Base-by-base conservation (phyloP, 2,329 filamentous ascomycete genomes). In the Botrytis cinerea region DNA sequence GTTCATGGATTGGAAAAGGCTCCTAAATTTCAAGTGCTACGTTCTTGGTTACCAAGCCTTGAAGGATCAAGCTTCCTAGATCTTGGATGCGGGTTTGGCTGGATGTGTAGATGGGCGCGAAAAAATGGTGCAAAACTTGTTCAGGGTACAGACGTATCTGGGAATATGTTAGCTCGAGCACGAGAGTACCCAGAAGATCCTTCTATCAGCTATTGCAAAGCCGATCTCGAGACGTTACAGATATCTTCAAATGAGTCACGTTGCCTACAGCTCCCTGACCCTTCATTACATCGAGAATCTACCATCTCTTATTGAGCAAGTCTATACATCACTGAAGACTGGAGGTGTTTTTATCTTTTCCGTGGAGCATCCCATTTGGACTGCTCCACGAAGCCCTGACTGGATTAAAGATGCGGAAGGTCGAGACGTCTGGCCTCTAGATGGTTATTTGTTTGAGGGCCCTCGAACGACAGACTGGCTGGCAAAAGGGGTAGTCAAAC, bases 271-370 rank as follows among this genome's bases (percentile, higher is more conserved):
- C 40, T 64, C 61, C 14, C 40, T 64, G 9, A 40, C 18, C 32
- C 40, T 64, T 45, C 61, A 46, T 22, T 46, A 64, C n/a, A 46
- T 64, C 4, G 40, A 45, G 40, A 64, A 64, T 46, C 61, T 64
- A 25, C 10, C 61, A 64, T 28, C 46, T 7, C 35, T 67, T 18
- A 2, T 38, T 25, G 32, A 10, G 18, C 35, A 67, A 54, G 32
- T 67, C 5, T 40, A n/a, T 7, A 40, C 22, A 40, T 54, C 46
- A 40, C 2, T 67, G 22, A 54, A 54, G 35, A 32, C 25, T 18
- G 8, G 46, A 40, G 88, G 89, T 71, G 93, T 94, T 3, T 97
- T 99, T 80, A 90, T 98, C 14, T 86, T 86, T 76, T 84, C 84
- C 0, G 81, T 86, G 59, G 85, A 86, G 76, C 85, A 87, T 73